These are phyloP conservation scores for Ceratobasidium sp. DNA, from an alignment of 1,284 basidiomycete species.

Conservation along the genomic window DNA sequence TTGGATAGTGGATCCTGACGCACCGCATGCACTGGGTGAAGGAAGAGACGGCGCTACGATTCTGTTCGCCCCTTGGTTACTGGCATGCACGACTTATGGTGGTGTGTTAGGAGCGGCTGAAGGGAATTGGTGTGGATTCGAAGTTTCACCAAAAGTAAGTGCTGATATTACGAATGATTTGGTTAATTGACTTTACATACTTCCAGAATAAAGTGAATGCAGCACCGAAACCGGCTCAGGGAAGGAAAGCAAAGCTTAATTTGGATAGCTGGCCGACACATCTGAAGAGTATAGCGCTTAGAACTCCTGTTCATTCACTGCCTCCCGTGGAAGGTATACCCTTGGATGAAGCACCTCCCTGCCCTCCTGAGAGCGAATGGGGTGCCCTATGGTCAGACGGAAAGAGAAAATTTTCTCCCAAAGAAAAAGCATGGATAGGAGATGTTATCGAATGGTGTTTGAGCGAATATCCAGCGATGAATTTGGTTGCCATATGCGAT, in stretches of 20 bases:
- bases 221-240: background rate
- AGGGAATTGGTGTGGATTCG: constrained; percentile 33
- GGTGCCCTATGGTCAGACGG: background rate
- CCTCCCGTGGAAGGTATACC: constrained; percentile 1
- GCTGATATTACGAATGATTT: background rate
- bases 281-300: background rate
- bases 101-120: constrained; percentile 19
- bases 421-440: constrained; percentile 6
- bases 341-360: background rate
- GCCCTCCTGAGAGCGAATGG: background rate
- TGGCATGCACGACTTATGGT: constrained; percentile 14
- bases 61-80: constrained; percentile 30
- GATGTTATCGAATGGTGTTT: constrained; percentile 32
- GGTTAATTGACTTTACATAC: background rate
- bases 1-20: constrained; percentile 35
- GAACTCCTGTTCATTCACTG: constrained; percentile 4
- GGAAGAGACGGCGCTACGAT: background rate
- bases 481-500: background rate
- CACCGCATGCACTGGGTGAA: constrained; percentile 19
- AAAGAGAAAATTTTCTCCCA: background rate
- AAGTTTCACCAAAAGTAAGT: constrained; percentile 14
- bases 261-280: background rate
- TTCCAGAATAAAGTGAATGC: background rate
- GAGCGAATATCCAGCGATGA: constrained; percentile 16
- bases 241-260: background rate